These are phyloP conservation scores for Pistacia atlantica DNA, from an alignment of 345 rosid genomes.

Conservation along the genomic window DNA sequence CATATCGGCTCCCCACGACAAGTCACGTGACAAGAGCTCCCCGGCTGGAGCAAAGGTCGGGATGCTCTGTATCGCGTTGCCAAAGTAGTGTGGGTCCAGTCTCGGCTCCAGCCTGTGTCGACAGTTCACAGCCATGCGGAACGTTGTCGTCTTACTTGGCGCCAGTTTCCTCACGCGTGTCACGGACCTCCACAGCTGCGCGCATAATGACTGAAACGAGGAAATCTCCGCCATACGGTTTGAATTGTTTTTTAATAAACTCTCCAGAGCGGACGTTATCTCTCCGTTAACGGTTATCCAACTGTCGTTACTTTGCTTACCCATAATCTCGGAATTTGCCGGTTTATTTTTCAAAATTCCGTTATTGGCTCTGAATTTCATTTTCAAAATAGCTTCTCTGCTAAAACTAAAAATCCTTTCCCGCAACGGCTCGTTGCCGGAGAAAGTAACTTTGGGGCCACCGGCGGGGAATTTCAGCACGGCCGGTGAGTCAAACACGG, in stretches of 20 bases:
- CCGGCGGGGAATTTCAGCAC: constrained; percentile 74
- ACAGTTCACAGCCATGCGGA: constrained; percentile 95
- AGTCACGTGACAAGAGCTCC: constrained; percentile 59
- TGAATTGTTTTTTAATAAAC: constrained; percentile 12
- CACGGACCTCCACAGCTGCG: constrained; percentile 85
- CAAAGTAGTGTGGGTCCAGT: constrained; percentile 75
- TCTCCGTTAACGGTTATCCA: constrained; percentile 51
- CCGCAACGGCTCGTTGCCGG: constrained; percentile 69
- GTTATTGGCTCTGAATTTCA: constrained; percentile 61
- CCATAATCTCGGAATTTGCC: constrained; percentile 41
- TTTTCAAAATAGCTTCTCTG: constrained; percentile 64
- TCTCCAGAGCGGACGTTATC: constrained; percentile 34
- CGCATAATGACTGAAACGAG: constrained; percentile 87
- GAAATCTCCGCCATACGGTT: constrained; percentile 68
- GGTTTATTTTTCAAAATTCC: constrained; percentile 13
- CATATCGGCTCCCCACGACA: constrained; percentile 65
- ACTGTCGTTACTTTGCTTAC: constrained; percentile 54
- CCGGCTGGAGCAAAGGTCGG: constrained; percentile 60
- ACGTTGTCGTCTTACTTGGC: constrained; percentile 64
- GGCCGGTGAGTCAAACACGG: constrained; percentile 63
- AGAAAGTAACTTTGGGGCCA: constrained; percentile 76
- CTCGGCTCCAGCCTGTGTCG: constrained; percentile 83
- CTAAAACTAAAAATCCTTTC: constrained; percentile 87
- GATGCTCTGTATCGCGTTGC: constrained; percentile 96
- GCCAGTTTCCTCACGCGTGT: constrained; percentile 80